Percentiles rank a stretch among this genome's conserved stretches.
phyloP scores from a whole-genome alignment of 164 flowering plant species.

The Liriodendron chinense region DNA sequence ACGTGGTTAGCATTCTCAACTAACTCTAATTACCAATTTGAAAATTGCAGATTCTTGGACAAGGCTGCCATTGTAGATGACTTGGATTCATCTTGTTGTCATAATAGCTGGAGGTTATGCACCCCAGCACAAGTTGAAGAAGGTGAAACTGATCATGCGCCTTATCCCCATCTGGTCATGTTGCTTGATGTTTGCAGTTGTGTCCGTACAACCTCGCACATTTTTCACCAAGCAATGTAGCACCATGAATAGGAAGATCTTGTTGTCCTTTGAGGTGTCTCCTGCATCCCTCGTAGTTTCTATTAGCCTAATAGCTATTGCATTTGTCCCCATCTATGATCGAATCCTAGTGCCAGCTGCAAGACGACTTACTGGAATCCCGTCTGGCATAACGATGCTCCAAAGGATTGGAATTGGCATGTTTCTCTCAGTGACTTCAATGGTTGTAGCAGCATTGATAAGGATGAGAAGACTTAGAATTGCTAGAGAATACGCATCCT shows the following conservation, averaged over 20 bases:
- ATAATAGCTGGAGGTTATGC: not conserved
- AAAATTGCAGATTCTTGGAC: constrained; percentile 11
- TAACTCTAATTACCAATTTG: not conserved
- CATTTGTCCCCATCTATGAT: constrained; percentile 66
- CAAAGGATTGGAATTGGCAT: constrained; percentile 71
- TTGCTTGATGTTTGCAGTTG: constrained; percentile 11
- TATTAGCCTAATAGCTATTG: constrained; percentile 44
- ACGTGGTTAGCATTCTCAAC: not conserved
- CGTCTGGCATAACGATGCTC: constrained; percentile 60
- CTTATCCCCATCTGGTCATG: constrained; percentile 7
- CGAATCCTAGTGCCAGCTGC: constrained; percentile 40
- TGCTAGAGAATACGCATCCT: constrained; percentile 15
- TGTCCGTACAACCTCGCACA: constrained; percentile 3
- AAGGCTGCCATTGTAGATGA: constrained; percentile 8
- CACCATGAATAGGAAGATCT: constrained; percentile 12
- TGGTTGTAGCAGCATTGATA: constrained; percentile 34
- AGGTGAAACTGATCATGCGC: constrained; percentile 2
- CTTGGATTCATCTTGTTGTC: constrained; percentile 21
- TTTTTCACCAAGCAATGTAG: constrained; percentile 17
- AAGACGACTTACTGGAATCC: constrained; percentile 37
- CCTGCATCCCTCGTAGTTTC: constrained; percentile 21
- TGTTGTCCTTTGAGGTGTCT: constrained; percentile 11
- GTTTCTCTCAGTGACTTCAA: constrained; percentile 23
- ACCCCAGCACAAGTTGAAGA: constrained; percentile 9
- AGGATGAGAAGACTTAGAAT: constrained; percentile 23